These are phyloP conservation scores for Solanum commersonii DNA, from an alignment of 257 asterid species.

Conservation along the genomic window DNA sequence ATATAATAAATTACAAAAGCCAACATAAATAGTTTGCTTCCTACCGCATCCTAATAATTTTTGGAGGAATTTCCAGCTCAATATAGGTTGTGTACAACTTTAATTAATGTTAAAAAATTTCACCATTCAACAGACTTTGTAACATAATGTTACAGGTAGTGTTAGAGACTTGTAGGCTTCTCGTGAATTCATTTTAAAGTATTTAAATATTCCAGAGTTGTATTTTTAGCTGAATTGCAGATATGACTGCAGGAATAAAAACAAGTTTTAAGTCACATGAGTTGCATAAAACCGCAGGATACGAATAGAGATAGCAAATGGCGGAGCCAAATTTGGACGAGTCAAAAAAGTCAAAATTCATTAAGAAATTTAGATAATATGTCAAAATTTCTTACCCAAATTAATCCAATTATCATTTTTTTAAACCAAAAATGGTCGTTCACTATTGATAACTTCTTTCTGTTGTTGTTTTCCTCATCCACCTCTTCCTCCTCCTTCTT, in stretches of 20 bases:
- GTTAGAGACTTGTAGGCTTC: background rate
- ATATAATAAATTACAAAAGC: background rate
- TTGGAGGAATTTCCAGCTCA: background rate
- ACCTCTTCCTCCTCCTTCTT: background rate
- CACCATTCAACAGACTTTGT: background rate
- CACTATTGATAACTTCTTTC: background rate
- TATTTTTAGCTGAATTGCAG: background rate
- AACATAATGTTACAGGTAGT: background rate
- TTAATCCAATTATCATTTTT: no score
- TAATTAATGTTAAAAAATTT: background rate
- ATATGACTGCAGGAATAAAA: background rate
- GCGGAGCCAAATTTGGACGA: accelerated
- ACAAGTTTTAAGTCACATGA: background rate
- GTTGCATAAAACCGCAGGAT: background rate
- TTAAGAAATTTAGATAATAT: no score
- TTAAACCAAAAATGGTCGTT: background rate
- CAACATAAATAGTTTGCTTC: background rate
- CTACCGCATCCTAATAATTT: background rate
- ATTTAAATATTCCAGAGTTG: background rate
- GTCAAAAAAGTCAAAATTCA: no score
- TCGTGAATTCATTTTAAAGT: background rate
- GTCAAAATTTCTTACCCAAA: background rate
- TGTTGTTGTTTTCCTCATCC: background rate
- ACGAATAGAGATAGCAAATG: background rate
- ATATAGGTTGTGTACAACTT: background rate